Evolutionary conservation across 805 yeast species (phyloP).

Genomic region (Lipomyces kockii): DNA sequence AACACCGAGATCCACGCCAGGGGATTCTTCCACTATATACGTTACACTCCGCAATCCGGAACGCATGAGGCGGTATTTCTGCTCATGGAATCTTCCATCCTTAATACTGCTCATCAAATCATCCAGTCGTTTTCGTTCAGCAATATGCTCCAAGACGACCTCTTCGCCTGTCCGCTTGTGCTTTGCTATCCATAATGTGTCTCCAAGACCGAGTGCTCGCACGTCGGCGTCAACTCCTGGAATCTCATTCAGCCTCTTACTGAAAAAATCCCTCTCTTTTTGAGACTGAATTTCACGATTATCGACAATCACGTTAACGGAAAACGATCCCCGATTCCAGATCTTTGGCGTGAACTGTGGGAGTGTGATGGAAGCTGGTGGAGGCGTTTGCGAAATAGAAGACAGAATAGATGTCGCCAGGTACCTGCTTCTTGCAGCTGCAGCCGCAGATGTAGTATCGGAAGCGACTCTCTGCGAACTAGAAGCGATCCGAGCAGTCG

Average conservation of each 20-base stretch:
- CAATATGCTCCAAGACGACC: slow-evolving; percentile 76
- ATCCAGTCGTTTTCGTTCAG: slow-evolving; percentile 87
- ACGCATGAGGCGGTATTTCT: slow-evolving; percentile 72
- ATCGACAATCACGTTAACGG: slow-evolving; percentile 69
- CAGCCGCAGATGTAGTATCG: not conserved
- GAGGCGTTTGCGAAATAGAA: not conserved
- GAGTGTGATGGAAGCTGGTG: not conserved
- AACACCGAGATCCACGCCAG: slow-evolving; percentile 48
- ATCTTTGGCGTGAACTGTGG: slow-evolving; percentile 26
- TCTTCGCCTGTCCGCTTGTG: slow-evolving; percentile 61
- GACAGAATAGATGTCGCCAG: not conserved
- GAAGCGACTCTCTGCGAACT: not conserved
- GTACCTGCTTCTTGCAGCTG: not conserved
- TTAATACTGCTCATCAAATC: slow-evolving; percentile 81
- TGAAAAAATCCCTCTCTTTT: slow-evolving; percentile 72
- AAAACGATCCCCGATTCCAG: slow-evolving; percentile 70
- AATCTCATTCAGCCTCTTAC: slow-evolving; percentile 54
- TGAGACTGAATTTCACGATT: slow-evolving; percentile 78
- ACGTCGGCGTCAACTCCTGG: slow-evolving; percentile 58
- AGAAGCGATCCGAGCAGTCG: not conserved
- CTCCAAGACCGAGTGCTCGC: slow-evolving; percentile 77
- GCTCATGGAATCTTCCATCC: slow-evolving; percentile 90
- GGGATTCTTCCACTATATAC: slow-evolving; percentile 80
- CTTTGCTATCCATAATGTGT: slow-evolving; percentile 85
- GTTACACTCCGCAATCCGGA: slow-evolving; percentile 70